phyloP scores from a whole-genome alignment of 2,329 filamentous ascomycete species.

The Aulographum hederae region DNA sequence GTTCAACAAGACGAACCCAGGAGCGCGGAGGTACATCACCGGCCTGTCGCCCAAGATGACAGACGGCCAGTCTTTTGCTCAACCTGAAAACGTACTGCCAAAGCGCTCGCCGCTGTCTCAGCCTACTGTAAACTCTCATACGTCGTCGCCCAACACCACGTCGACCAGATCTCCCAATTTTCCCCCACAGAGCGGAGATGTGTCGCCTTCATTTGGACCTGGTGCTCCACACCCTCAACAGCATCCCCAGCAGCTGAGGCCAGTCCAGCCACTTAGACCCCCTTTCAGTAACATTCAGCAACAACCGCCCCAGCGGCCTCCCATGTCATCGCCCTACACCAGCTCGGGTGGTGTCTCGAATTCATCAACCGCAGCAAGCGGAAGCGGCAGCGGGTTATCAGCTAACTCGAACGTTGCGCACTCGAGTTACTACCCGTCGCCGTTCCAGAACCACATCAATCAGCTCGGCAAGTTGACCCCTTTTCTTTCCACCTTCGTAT shows the following conservation, averaged over 20 bases:
- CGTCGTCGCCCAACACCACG: constrained; percentile 43
- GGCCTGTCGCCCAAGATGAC: constrained; percentile 57
- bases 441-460: constrained; percentile 87
- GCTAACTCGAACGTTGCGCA: no score
- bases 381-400: not conserved
- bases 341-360: not conserved
- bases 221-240: constrained; percentile 32
- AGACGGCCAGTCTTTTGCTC: constrained; percentile 27
- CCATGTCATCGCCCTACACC: not conserved
- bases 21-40: constrained; percentile 51
- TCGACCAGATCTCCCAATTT: constrained; percentile 42
- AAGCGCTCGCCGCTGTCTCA: constrained; percentile 55
- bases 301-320: constrained; percentile 14
- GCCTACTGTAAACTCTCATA: constrained; percentile 66
- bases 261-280: constrained; percentile 6
- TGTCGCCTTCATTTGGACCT: constrained; percentile 40
- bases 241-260: constrained; percentile 3
- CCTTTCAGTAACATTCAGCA: constrained; percentile 4
- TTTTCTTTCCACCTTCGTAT: constrained; percentile 21
- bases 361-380: not conserved
- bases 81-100: constrained; percentile 20
- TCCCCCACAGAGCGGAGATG: constrained; percentile 35
- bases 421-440: constrained; percentile 57
- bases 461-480: constrained; percentile 72
- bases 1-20: constrained; percentile 12